Evolutionary conservation across 345 rosid genomes (phyloP), one percentile per base, ranked within the genome.

Genomic region (Sapria himalayana): DNA sequence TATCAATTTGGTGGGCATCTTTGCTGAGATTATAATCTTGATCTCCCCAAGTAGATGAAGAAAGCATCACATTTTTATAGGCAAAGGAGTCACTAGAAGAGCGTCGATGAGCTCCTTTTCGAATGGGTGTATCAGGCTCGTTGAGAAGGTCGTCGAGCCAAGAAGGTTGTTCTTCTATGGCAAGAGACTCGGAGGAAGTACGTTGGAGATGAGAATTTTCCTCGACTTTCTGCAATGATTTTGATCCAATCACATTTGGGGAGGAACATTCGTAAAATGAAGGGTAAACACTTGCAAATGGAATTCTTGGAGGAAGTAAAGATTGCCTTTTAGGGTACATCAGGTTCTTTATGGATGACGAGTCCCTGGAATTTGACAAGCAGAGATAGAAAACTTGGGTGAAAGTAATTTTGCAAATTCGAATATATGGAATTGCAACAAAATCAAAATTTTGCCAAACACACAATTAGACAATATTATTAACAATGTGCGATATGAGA

Each of bases 141-240:
- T 84, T 75, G 46, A 91, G 93, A 41, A 84, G 85, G 69, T 91
- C 99, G 70, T 91, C 99, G 43, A 84, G 86, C 99, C 99, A 91
- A 45, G 81, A 91, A 45, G 99, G 99, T 57, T 78, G 95, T 58
- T 84, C 95, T 39, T 91, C 99, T 35, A 73, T 44, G 38, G 80
- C 49, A 42, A 73, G 41, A 40, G 84, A 77, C 72, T 84, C 95
- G 9, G 99, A 91, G 27, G 93, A 77, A 56, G 95, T 91, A 19
- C 99, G 69, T 24, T 74, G 95, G 59, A 79, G 95, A 51, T 71
- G 77, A 5, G 52, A 16, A 39, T 58, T 65, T 43, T 67, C 72
- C 25, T 69, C 74, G n/a, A 70, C 74, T 65, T 76, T 91, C 43
- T 68, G 95, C 46, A 59, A 60, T 5, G 64, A 64, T 64, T 77